These are phyloP conservation scores for Russula brevipes DNA, from an alignment of 768 basidiomycete species.

Conservation along the genomic window DNA sequence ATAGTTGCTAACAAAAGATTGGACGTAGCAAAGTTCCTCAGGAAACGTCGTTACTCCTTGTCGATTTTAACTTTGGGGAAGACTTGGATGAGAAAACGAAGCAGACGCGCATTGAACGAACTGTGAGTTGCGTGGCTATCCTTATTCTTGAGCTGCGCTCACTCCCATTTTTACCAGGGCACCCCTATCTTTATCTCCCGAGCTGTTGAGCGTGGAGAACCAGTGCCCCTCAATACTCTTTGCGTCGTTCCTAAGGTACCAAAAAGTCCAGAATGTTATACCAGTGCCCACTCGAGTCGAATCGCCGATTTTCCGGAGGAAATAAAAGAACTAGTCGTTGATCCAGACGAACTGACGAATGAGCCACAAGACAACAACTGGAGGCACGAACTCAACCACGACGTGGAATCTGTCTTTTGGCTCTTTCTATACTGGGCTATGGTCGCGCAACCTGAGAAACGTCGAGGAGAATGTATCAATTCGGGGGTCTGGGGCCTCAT, in stretches of 20 bases:
- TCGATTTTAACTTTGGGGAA: conserved; percentile 1
- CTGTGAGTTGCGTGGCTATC: conserved; percentile 1
- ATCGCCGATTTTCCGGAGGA: not conserved
- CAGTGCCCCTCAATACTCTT: not conserved
- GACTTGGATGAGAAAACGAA: not conserved
- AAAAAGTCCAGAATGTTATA: not conserved
- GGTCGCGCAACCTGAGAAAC: not conserved
- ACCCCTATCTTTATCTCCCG: not conserved
- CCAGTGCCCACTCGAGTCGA: not conserved
- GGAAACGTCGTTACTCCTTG: conserved; percentile 4
- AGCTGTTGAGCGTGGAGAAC: conserved; percentile 5
- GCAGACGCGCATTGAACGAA: not conserved
- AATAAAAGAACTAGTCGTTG: not conserved
- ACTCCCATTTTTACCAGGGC: not conserved
- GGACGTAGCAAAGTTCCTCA: not conserved
- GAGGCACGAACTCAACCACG: conserved; percentile 2
- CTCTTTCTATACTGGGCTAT: conserved; percentile 9
- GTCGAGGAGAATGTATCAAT: not conserved
- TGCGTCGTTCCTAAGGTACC: too few species aligned
- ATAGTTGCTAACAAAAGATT: conserved; percentile 7
- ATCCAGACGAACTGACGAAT: not conserved
- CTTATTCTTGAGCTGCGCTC: not conserved
- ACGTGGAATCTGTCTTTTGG: conserved; percentile 2
- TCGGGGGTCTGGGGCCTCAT: not conserved
- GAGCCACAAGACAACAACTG: not conserved